Conservation (phyloP, 1,139 yeast genomes). For the Lipomyces yarrowii region DNA sequence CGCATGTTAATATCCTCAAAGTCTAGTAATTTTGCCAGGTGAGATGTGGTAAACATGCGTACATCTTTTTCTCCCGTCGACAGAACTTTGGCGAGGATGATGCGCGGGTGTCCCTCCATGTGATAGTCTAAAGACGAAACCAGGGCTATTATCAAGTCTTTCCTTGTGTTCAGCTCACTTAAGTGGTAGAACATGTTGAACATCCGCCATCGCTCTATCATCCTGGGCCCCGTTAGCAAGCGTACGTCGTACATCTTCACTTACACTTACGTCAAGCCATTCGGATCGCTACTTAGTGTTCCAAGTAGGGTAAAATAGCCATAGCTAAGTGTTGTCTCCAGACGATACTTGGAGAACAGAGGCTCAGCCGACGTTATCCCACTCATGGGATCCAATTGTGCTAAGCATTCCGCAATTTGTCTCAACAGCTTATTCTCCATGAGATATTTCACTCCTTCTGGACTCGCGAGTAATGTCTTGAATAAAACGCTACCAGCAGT, state of each 20-base stretch:
- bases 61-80: constrained; percentile 57
- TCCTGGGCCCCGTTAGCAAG: constrained; percentile 24
- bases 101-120: constrained; percentile 63
- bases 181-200: constrained; percentile 79
- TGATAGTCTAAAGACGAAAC: constrained; percentile 64
- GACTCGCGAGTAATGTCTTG: constrained; percentile 61
- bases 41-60: constrained; percentile 58
- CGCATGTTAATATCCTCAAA: constrained; percentile 36
- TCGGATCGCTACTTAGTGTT: constrained; percentile 57
- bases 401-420: constrained; percentile 83
- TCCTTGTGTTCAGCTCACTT: constrained; percentile 57
- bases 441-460: constrained; percentile 68
- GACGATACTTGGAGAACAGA: constrained; percentile 60
- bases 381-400: constrained; percentile 80
- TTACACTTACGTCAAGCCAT: constrained; percentile 54
- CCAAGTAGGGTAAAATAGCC: constrained; percentile 86
- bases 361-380: constrained; percentile 77
- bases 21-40: constrained; percentile 51
- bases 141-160: constrained; percentile 59
- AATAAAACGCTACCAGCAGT: constrained; percentile 74
- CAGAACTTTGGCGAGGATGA: constrained; percentile 66
- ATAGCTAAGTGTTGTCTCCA: constrained; percentile 64
- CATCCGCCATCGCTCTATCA: constrained; percentile 81
- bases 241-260: not conserved
- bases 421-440: constrained; percentile 76